These are phyloP conservation scores for Friedmanniomyces endolithicus DNA, from an alignment of 495 filamentous ascomycete genomes.

Conservation along the genomic window DNA sequence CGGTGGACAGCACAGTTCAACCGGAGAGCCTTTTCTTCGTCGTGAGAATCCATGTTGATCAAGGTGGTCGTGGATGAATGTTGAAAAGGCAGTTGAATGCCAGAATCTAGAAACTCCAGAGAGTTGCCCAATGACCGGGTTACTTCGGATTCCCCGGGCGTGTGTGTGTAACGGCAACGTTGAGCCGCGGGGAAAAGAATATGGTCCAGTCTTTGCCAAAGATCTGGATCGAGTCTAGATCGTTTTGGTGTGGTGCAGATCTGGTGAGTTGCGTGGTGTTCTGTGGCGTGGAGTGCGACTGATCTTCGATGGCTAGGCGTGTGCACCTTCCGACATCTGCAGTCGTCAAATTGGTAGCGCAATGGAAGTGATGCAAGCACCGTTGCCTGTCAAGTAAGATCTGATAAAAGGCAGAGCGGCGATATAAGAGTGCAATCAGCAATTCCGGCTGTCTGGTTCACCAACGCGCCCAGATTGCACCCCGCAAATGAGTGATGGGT, in stretches of 20 bases:
- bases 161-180: neutral
- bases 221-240: neutral
- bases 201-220: neutral
- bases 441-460: neutral
- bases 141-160: neutral
- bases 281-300: neutral
- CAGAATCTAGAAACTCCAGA: neutral
- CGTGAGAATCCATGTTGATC: neutral
- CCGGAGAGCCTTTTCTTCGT: neutral
- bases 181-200: neutral
- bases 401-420: neutral
- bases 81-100: neutral
- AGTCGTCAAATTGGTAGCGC: neutral
- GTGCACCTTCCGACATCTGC: no score
- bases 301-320: neutral
- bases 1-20: conserved; percentile 1
- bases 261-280: neutral
- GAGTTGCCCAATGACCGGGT: neutral
- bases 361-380: neutral
- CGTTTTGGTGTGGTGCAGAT: neutral
- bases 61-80: neutral
- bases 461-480: no score
- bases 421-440: neutral
- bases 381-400: neutral
- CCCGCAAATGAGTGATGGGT: no score